A percentile compares a stretch with the other conserved stretches of the same genome.
phyloP scores from a whole-genome alignment of 2,329 filamentous ascomycete genomes.

The Calycina herbarum region DNA sequence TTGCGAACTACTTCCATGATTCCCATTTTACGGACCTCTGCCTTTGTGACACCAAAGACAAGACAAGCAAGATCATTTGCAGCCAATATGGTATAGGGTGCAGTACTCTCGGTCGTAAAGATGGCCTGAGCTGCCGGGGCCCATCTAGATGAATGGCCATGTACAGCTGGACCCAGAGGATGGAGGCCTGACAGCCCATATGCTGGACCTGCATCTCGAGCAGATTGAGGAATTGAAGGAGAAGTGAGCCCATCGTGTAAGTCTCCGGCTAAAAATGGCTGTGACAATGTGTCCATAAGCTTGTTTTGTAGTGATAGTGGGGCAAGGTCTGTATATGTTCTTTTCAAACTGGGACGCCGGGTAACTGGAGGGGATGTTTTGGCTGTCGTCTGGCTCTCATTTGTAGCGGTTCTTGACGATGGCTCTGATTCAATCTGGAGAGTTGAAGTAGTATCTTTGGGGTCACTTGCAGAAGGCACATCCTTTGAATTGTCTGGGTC shows the following conservation, averaged over 20 bases:
- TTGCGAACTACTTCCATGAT: constrained; percentile 93
- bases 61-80: constrained; percentile 96
- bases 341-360: constrained; percentile 70
- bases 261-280: constrained; percentile 57
- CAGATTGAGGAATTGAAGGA: constrained; percentile 43
- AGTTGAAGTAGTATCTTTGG: constrained; percentile 10
- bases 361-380: constrained; percentile 56
- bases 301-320: constrained; percentile 76
- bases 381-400: constrained; percentile 54
- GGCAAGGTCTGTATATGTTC: constrained; percentile 83
- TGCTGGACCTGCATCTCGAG: constrained; percentile 33
- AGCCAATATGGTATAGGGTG: constrained; percentile 93
- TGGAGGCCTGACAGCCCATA: constrained; percentile 34
- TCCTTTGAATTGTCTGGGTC: constrained; percentile 7
- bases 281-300: constrained; percentile 80
- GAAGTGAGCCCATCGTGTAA: constrained; percentile 40
- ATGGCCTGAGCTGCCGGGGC: constrained; percentile 91
- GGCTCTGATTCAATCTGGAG: constrained; percentile 43
- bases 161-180: constrained; percentile 58
- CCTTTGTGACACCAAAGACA: constrained; percentile 98
- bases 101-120: constrained; percentile 88
- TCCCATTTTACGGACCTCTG: constrained; percentile 90
- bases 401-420: constrained; percentile 55
- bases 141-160: constrained; percentile 88
- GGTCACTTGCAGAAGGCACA: not conserved